Evolutionary conservation across 192 early-diverging fungal genomes (phyloP), one percentile per base, ranked within the genome.

Genomic region (Entrophospora sp.): DNA sequence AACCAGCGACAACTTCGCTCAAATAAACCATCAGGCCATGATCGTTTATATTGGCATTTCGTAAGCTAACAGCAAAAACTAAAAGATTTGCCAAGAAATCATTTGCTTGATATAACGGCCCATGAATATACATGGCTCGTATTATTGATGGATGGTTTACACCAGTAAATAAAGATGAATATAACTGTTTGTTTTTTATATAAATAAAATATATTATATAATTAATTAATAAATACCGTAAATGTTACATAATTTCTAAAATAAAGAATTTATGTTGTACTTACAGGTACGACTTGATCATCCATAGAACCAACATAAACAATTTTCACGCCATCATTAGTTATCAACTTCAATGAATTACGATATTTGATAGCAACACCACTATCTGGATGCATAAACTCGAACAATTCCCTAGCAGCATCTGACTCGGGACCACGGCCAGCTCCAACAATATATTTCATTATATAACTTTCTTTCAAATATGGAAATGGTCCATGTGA

Each of bases 111-210:
- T 89, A 95, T 53, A 92, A 88, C 18, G 77, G 80, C 5, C 87
- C 88, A 63, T 94, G 90, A 64, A 98, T 90, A 58, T 95, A 95
- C 5, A 96, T 80, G 13, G 92, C 91, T 20, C 96, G 90, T 55
- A 91, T 88, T 6, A 98, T 87, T 36, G 89, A 87, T 1, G 87
- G 89, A 53, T 93, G 91, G 20, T 78, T 76, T 12, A 85, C 69
- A 2, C 83, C 78, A 14, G 83, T 80, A 69, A 91, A 73, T 40
- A 89, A 75, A 0, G 85, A 85, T 8, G 91, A 89, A 71, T 93
- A 89, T 34, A 94, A 74, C 61, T 62, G 36, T 32, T n/a, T n/a
- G n/a, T n/a, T n/a, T n/a, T n/a, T n/a, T n/a, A n/a, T n/a, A n/a
- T n/a, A n/a, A n/a, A n/a, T n/a, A n/a, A n/a, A n/a, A n/a, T n/a